Evolutionary conservation across 306 rosid species (phyloP).

Genomic region (Albizia julibrissin): DNA sequence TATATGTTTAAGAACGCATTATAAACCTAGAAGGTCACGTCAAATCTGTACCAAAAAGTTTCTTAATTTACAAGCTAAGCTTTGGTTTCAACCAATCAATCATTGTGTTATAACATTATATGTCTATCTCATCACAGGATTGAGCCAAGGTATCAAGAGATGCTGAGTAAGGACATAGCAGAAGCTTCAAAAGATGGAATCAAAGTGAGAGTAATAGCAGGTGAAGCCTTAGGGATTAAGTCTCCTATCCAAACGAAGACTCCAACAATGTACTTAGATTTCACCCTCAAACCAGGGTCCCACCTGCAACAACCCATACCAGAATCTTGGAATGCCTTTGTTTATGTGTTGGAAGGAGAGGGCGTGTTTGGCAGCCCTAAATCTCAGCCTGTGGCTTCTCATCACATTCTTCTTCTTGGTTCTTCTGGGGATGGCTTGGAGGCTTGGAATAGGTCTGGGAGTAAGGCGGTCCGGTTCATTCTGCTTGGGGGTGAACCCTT

Average conservation of each 20-base stretch:
- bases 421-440: constrained; percentile 74
- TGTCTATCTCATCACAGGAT: constrained; percentile 50
- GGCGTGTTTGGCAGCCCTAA: constrained; percentile 66
- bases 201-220: constrained; percentile 86
- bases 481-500: constrained; percentile 87
- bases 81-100: neutral
- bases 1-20: neutral
- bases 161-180: constrained; percentile 66
- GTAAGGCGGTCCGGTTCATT: constrained; percentile 66
- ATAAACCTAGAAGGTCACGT: constrained; percentile 17
- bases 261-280: constrained; percentile 92
- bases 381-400: constrained; percentile 51
- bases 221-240: constrained; percentile 84
- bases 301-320: constrained; percentile 75
- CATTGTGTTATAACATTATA: neutral
- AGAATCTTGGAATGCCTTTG: constrained; percentile 85
- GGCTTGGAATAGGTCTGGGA: constrained; percentile 77
- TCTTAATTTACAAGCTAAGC: constrained; percentile 28
- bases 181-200: constrained; percentile 77
- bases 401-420: constrained; percentile 82
- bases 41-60: constrained; percentile 4
- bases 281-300: constrained; percentile 78
- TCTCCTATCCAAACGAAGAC: constrained; percentile 88
- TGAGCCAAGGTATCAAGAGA: constrained; percentile 93
- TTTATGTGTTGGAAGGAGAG: constrained; percentile 86